Conservation (phyloP, 129 eudicot species). For the Helianthus tuberosus region DNA sequence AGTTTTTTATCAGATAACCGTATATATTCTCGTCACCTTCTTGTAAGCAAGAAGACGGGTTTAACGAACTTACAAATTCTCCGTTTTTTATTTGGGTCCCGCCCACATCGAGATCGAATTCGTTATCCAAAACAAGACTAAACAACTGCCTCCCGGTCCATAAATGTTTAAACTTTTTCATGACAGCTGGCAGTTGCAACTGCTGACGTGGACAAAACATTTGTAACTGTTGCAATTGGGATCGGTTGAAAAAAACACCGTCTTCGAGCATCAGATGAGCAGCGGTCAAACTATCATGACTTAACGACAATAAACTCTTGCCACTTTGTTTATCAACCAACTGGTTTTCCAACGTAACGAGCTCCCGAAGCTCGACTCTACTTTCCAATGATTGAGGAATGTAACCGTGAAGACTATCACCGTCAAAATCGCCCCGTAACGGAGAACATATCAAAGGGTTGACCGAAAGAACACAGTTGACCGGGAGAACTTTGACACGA, state of each 20-base stretch:
- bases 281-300: slow-evolving; percentile 87
- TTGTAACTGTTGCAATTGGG: slow-evolving; percentile 79
- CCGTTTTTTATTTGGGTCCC: slow-evolving; percentile 61
- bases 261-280: slow-evolving; percentile 74
- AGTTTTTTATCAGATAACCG: slow-evolving; percentile 46
- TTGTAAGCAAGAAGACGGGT: slow-evolving; percentile 72
- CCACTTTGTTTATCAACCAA: slow-evolving; percentile 78
- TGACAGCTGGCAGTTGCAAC: slow-evolving; percentile 45
- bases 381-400: slow-evolving; percentile 76
- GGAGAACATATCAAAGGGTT: slow-evolving; percentile 87
- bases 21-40: slow-evolving; percentile 59
- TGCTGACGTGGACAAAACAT: slow-evolving; percentile 59
- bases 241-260: slow-evolving; percentile 51
- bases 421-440: slow-evolving; percentile 92
- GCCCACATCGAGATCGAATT: slow-evolving; percentile 41
- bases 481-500: slow-evolving; percentile 71
- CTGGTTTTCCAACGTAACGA: slow-evolving; percentile 70
- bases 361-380: slow-evolving; percentile 77
- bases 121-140: slow-evolving; percentile 61
- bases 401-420: slow-evolving; percentile 88
- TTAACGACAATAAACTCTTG: slow-evolving; percentile 57
- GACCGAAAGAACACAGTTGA: slow-evolving; percentile 64
- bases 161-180: slow-evolving; percentile 38
- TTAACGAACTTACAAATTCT: slow-evolving; percentile 52
- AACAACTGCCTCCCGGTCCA: slow-evolving; percentile 93